Conservation (phyloP, 2,329 filamentous ascomycete species). For the Trichoderma oligosporum region DNA sequence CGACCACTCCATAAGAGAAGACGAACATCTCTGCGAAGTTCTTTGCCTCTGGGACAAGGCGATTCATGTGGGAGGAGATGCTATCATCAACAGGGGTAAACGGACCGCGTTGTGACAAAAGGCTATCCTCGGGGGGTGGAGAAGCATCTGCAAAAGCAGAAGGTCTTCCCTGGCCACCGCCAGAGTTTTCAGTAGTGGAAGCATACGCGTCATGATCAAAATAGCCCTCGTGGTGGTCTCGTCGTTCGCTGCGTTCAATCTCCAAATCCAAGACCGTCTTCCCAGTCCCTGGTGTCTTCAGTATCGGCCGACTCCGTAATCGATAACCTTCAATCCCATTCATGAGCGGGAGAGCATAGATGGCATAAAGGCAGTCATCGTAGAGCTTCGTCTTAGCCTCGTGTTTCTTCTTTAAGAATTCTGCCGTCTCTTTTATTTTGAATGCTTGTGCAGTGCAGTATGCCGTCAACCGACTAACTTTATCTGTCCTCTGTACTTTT, state of each 20-base stretch:
- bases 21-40: conserved; percentile 94
- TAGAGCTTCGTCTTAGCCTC: conserved; percentile 92
- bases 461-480: conserved; percentile 84
- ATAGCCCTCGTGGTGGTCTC: conserved; percentile 89
- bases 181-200: conserved; percentile 30
- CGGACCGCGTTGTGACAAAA: conserved; percentile 25
- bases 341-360: conserved; percentile 87
- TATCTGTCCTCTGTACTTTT: conserved; percentile 81
- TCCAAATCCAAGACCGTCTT: conserved; percentile 91
- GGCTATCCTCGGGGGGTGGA: conserved; percentile 29
- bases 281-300: conserved; percentile 85
- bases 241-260: conserved; percentile 86
- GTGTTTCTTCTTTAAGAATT: conserved; percentile 84
- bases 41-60: conserved; percentile 66
- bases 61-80: conserved; percentile 50
- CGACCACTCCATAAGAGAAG: conserved; percentile 93
- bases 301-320: conserved; percentile 80
- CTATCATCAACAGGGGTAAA: conserved; percentile 39
- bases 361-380: conserved; percentile 93
- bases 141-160: conserved; percentile 33
- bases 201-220: conserved; percentile 68
- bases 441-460: conserved; percentile 96
- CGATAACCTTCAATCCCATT: conserved; percentile 83
- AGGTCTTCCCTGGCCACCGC: conserved; percentile 26
- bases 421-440: conserved; percentile 81